Percentiles rank a stretch among this genome's conserved stretches.
These are phyloP conservation scores for Hericium erinaceus DNA, from an alignment of 768 basidiomycete species.

Conservation along the genomic window DNA sequence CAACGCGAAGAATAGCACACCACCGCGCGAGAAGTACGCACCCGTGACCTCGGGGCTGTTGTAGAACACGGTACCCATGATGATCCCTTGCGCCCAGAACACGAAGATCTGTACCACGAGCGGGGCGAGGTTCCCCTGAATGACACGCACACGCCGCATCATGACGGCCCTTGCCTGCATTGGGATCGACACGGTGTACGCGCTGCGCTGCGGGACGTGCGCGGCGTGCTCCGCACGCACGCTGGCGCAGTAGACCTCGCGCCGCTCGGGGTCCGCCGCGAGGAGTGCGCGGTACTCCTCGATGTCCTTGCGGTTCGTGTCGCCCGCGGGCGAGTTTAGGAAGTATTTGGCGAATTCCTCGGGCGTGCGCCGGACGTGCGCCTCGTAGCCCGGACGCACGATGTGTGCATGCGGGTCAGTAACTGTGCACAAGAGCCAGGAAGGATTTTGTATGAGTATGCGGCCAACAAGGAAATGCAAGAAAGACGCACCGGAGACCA, in stretches of 20 bases:
- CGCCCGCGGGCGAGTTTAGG: conserved; percentile 28
- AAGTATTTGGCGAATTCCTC: conserved; percentile 40
- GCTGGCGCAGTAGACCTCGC: conserved; percentile 35
- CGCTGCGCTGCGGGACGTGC: conserved; percentile 28
- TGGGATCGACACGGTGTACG: conserved; percentile 25
- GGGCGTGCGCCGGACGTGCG: conserved; percentile 40
- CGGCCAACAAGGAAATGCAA: conserved; percentile 21
- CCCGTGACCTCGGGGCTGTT: conserved; percentile 42
- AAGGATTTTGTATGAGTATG: conserved; percentile 34
- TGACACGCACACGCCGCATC: conserved; percentile 26
- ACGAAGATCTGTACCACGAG: conserved; percentile 31
- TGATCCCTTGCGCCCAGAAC: conserved; percentile 43
- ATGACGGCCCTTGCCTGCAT: conserved; percentile 30
- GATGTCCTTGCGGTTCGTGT: conserved; percentile 36
- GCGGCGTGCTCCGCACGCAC: conserved; percentile 43
- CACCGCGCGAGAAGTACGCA: conserved; percentile 68
- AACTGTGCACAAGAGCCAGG: conserved; percentile 20
- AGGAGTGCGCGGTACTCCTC: conserved; percentile 33
- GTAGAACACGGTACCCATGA: conserved; percentile 60
- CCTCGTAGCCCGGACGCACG: conserved; percentile 30
- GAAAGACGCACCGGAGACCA: conserved; percentile 32
- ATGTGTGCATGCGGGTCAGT: conserved; percentile 55
- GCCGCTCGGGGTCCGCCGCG: conserved; percentile 36
- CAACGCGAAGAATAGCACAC: conserved; percentile 64
- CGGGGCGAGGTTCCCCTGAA: conserved; percentile 20